Evolutionary conservation across 2,329 filamentous ascomycete genomes (phyloP), one percentile per base, ranked within the genome.

Genomic region (Leptographium galeiforme): DNA sequence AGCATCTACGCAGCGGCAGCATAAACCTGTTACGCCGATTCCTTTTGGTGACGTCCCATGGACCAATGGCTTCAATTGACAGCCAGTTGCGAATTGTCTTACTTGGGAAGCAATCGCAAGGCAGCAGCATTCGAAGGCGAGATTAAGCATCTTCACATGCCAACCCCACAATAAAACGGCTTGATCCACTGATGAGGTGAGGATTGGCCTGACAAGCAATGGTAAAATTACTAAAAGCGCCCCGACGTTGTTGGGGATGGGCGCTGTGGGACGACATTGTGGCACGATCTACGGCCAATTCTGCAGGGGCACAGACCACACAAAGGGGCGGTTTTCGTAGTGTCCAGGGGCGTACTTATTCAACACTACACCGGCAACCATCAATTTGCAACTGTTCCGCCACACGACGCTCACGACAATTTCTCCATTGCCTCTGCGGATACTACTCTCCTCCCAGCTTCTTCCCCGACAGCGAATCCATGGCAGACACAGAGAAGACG

Each of bases 331-430:
- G 6, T 40, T 40, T 40, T n/a, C 10, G 8, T 7, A 36, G 34
- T 36, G 34, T 13, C 8, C n/a, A 25, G 41, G 41, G 41, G 41
- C 18, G 18, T 44, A 13, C 18, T 25, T 44, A 44, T 30, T 44
- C 25, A 44, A 75, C 13, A 18, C 19, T 18, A 11, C 30, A 13
- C 25, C 18, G 8, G 41, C 41, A 12, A 19, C n/a, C 10, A n/a
- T 18, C 41, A 25, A 44, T 44, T 44, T 12, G 8, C 2, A n/a
- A 13, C 8, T 30, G 41, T 44, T 44, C 19, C 19, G 25, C 19
- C 19, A 18, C 19, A 19, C 19, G 41, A 18, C 41, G 18, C 19
- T 6, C 8, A 19, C 18, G n/a, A 18, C 25, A 25, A 25, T 25
- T 25, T 25, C 25, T 25, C 3, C 25, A 25, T 25, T 25, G 25